A percentile compares a stretch with the other conserved stretches of the same genome.
Evolutionary conservation across 192 early-diverging fungal species (phyloP).

Genomic region (Dissophora globulifera): DNA sequence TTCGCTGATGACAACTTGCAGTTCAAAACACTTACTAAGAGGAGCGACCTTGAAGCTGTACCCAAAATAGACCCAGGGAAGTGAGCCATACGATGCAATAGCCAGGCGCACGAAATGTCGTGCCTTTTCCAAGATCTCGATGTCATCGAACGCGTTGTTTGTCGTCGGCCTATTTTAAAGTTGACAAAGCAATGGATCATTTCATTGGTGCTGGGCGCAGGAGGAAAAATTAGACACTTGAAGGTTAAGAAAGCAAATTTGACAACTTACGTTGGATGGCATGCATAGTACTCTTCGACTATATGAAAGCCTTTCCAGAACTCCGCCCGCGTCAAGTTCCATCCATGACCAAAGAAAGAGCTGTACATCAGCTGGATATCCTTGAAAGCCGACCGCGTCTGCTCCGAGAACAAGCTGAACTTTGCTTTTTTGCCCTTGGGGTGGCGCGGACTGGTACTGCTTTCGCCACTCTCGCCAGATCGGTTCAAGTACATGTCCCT

Average conservation of each 20-base stretch:
- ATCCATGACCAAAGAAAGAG: constrained; percentile 56
- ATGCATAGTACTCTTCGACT: constrained; percentile 50
- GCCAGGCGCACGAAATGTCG: constrained; percentile 53
- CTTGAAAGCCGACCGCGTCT: constrained; percentile 54
- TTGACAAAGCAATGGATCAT: too few relatives aligned
- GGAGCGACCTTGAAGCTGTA: constrained; percentile 51
- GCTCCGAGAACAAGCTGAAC: constrained; percentile 41
- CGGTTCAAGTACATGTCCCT: constrained; percentile 39
- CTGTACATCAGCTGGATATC: constrained; percentile 54
- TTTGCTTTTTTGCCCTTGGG: constrained; percentile 38
- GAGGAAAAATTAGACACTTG: not conserved
- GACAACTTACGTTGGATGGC: constrained; percentile 42
- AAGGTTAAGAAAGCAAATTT: too few relatives aligned
- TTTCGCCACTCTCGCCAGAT: not conserved
- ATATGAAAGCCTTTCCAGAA: constrained; percentile 54
- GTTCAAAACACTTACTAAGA: constrained; percentile 34
- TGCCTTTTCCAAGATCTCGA: constrained; percentile 44
- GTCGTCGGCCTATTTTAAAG: constrained; percentile 46
- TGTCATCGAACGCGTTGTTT: constrained; percentile 32
- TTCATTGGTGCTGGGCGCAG: too few relatives aligned
- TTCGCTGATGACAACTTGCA: not conserved
- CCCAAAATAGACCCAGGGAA: constrained; percentile 49
- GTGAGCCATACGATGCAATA: constrained; percentile 55
- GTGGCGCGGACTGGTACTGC: too few relatives aligned
- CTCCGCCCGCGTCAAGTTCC: constrained; percentile 49